These are phyloP conservation scores for Leucosporidium yakuticum DNA, from an alignment of 768 basidiomycete species.

Conservation along the genomic window DNA sequence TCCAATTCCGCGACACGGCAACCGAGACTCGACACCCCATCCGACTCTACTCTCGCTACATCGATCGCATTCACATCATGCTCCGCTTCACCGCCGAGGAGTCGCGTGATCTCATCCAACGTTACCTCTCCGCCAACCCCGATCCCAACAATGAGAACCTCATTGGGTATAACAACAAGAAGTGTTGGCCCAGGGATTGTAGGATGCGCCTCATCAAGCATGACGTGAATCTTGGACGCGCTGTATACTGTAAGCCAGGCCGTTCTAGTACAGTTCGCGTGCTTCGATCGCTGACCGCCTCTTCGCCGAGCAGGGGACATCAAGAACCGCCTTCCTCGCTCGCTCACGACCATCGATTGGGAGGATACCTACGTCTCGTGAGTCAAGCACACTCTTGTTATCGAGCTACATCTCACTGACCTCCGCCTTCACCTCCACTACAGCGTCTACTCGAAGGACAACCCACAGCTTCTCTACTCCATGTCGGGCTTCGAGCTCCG, in stretches of 20 bases:
- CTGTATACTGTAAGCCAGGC: conserved; percentile 57
- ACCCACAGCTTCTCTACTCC: conserved; percentile 93
- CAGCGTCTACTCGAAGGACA: conserved; percentile 94
- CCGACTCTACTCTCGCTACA: conserved; percentile 91
- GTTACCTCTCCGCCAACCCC: conserved; percentile 93
- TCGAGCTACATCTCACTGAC: not conserved
- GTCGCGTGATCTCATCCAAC: conserved; percentile 92
- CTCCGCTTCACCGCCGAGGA: conserved; percentile 98
- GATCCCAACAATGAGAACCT: conserved; percentile 70
- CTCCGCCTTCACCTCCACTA: conserved; percentile 54
- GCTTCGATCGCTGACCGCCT: conserved; percentile 14
- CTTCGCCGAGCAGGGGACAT: conserved; percentile 63
- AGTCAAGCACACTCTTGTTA: not conserved
- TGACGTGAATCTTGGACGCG: conserved; percentile 95
- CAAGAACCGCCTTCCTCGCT: conserved; percentile 90
- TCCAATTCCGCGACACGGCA: conserved; percentile 89
- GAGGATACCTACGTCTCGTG: conserved; percentile 62
- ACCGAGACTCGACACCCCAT: conserved; percentile 98
- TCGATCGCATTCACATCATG: conserved; percentile 88
- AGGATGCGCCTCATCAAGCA: conserved; percentile 99
- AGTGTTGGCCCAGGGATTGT: conserved; percentile 98
- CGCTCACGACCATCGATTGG: conserved; percentile 98
- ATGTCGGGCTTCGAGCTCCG: conserved; percentile 99
- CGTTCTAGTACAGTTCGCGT: not conserved
- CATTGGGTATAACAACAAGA: conserved; percentile 98